Base-by-base conservation (phyloP, 768 basidiomycete species). In the Chalciporus piperatus region DNA sequence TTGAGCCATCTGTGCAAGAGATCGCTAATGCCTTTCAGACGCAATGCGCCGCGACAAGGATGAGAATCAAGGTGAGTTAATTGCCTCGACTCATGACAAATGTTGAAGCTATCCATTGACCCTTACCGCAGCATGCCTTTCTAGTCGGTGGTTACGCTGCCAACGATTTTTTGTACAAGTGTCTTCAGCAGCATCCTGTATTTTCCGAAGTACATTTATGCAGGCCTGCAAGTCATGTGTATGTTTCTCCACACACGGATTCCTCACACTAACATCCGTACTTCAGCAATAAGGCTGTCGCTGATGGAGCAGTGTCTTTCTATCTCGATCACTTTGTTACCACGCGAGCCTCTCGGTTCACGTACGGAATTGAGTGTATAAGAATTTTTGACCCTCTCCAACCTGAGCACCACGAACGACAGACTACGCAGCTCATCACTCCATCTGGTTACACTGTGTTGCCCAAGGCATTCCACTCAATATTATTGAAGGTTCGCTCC, bases 71-170 rank as follows among this genome's bases (percentile, higher is more conserved):
- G 64, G 58, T 52, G 14, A 23, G 19, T 5, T 30, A 28, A 17
- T 6, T 1, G 27, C 3, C 27, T 20, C 22, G 22, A 22, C 22
- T 4, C 22, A 22, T 22, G 22, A 22, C 22, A 4, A 22, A 22
- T n/a, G 2, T 39, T 43, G 11, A 58, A 20, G 11, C 10, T 32
- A 8, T 6, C 20, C 2, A 16, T 37, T 6, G 14, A 37, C n/a
- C 4, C 10, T 37, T 37, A 4, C 5, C 32, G 6, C 25, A 70
- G 71, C 50, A 69, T 14, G 70, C 75, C n/a, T 73, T 79, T 38
- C 70, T 84, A 2, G 78, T 81, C 1, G 79, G 80, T 2, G 78
- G 78, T 0, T 81, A 79, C 52, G 73, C 75, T 0, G 74, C 76
- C 11, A 80, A 71, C 45, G 73, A 75, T 22, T 80, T 71, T 65